Percentiles rank a stretch among this genome's conserved stretches.
Evolutionary conservation across 352 stramenopile genomes (phyloP).

Genomic region (Aphanomyces invadans): DNA sequence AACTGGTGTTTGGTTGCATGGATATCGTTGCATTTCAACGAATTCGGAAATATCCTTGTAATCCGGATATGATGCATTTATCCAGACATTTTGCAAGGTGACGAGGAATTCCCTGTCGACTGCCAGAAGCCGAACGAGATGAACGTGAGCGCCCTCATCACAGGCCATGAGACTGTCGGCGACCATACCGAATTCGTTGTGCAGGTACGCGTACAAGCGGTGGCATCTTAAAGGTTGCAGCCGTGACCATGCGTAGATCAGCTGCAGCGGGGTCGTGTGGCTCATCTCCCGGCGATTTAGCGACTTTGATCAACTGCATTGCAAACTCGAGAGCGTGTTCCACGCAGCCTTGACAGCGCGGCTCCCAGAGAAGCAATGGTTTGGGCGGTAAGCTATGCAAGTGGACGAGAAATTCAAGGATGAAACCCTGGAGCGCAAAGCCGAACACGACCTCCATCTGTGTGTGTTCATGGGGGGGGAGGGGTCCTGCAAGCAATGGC

Average conservation of each 20-base stretch:
- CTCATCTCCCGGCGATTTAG: conserved; percentile 78
- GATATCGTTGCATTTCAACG: no score
- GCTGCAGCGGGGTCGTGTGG: conserved; percentile 74
- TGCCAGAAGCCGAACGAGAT: conserved; percentile 23
- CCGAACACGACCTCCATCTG: neutral
- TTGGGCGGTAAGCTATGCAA: conserved; percentile 48
- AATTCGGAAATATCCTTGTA: neutral
- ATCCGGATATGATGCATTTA: neutral
- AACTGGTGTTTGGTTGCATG: no score
- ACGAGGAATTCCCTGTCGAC: no score
- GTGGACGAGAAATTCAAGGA: neutral
- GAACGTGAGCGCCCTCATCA: conserved; percentile 74
- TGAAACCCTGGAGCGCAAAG: neutral
- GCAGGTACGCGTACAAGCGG: conserved; percentile 31
- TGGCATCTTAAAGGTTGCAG: neutral
- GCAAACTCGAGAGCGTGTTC: conserved; percentile 59
- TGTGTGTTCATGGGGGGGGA: neutral
- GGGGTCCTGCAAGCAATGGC: neutral
- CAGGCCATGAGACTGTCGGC: conserved; percentile 70
- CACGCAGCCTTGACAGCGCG: conserved; percentile 58
- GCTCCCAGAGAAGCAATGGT: conserved; percentile 83
- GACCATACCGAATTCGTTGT: conserved; percentile 83
- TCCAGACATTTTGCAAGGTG: neutral
- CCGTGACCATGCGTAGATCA: conserved; percentile 40
- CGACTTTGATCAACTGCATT: conserved; percentile 83